Conservation (phyloP, 2,329 filamentous ascomycete genomes). For the Exophiala oligosperma region DNA sequence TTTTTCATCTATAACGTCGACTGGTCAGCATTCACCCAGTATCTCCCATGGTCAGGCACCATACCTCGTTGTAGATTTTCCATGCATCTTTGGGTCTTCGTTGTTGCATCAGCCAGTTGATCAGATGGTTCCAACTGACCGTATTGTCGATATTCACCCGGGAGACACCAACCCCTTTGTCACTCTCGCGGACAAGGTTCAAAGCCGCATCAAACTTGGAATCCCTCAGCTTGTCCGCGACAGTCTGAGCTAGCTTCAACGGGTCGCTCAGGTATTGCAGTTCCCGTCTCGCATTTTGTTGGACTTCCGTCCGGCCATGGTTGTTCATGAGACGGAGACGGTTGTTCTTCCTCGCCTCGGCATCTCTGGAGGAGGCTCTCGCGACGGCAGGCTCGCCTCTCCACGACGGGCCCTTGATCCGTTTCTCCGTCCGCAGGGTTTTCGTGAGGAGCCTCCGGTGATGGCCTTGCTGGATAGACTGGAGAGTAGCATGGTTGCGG, state of each 20-base stretch:
- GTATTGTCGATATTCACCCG: conserved; percentile 57
- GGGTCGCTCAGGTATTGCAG: conserved; percentile 55
- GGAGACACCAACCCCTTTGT: conserved; percentile 10
- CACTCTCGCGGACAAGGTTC: conserved; percentile 57
- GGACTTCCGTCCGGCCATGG: conserved; percentile 7
- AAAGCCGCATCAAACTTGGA: conserved; percentile 67
- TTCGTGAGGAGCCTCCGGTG: conserved; percentile 20
- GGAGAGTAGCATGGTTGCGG: conserved; percentile 25
- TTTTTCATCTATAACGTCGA: conserved; percentile 79
- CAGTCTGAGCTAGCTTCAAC: conserved; percentile 68
- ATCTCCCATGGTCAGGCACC: conserved; percentile 23
- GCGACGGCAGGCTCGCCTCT: conserved; percentile 9
- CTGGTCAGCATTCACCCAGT: not conserved
- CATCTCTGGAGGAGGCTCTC: conserved; percentile 14
- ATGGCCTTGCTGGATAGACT: conserved; percentile 25
- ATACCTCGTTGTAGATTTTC: conserved; percentile 84
- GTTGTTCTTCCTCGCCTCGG: conserved; percentile 22
- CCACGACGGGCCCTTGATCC: not conserved
- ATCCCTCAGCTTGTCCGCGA: conserved; percentile 60
- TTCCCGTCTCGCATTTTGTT: conserved; percentile 17
- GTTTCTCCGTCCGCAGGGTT: conserved; percentile 9
- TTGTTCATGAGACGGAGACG: conserved; percentile 12
- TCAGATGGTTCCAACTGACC: conserved; percentile 86
- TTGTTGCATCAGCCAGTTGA: conserved; percentile 67
- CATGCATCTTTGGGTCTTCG: conserved; percentile 64